Evolutionary conservation across 768 basidiomycete genomes (phyloP).

Genomic region (Mycena latifolia): DNA sequence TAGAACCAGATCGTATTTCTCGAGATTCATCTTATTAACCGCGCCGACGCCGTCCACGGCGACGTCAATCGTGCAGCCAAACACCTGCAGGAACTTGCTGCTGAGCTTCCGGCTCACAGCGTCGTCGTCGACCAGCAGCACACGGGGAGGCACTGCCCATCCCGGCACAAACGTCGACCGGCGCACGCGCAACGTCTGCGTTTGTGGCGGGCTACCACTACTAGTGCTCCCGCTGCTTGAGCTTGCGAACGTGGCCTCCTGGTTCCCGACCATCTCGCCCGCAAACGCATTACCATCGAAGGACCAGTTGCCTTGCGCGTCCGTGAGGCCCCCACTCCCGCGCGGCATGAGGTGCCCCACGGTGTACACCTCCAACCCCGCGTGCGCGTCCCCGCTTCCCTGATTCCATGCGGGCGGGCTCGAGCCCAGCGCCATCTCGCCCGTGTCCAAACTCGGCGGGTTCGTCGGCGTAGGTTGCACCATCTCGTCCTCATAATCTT

Average conservation of each 20-base stretch:
- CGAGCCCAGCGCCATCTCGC: slow-evolving; percentile 41
- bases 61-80: slow-evolving; percentile 94
- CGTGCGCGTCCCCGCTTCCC: slow-evolving; percentile 53
- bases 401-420: slow-evolving; percentile 20
- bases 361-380: slow-evolving; percentile 85
- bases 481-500: slow-evolving; percentile 35
- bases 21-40: slow-evolving; percentile 96
- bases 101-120: slow-evolving; percentile 89
- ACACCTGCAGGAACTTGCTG: slow-evolving; percentile 94
- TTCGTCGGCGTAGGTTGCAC: slow-evolving; percentile 32
- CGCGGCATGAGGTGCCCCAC: slow-evolving; percentile 82
- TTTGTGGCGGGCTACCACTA: slow-evolving; percentile 44
- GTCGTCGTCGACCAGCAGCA: slow-evolving; percentile 96
- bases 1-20: slow-evolving; percentile 95
- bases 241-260: slow-evolving; percentile 36
- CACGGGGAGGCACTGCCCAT: slow-evolving; percentile 92
- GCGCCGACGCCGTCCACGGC: slow-evolving; percentile 94
- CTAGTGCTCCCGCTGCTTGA: slow-evolving; percentile 34
- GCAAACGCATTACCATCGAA: slow-evolving; percentile 58
- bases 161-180: slow-evolving; percentile 87
- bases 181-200: slow-evolving; percentile 73
- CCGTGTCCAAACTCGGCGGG: slow-evolving; percentile 41
- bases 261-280: slow-evolving; percentile 41
- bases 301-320: slow-evolving; percentile 71
- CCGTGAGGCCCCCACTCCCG: slow-evolving; percentile 53